A percentile compares a stretch with the other conserved stretches of the same genome.
These are phyloP conservation scores for Cynara cardunculus DNA, from an alignment of 129 eudicot genomes.

Conservation along the genomic window DNA sequence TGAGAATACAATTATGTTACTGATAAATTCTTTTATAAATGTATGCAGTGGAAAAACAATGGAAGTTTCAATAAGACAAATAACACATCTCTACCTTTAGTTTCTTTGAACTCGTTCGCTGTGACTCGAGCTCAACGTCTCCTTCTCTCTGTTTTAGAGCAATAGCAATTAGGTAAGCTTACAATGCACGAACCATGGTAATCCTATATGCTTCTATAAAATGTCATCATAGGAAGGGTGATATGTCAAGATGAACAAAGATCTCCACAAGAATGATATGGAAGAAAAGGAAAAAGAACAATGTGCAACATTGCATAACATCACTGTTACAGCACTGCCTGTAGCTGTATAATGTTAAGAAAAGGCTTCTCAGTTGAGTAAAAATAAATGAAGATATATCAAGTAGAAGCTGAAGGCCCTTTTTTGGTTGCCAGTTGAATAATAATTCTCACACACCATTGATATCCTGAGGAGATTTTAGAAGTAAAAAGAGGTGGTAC, in stretches of 20 bases:
- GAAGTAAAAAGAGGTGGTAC: too few species aligned
- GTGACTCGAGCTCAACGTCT: conserved; percentile 6
- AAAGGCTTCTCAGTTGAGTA: background rate
- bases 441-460: too few species aligned
- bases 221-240: background rate
- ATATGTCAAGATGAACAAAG: background rate
- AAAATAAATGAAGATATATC: too few species aligned
- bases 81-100: conserved; percentile 23
- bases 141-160: conserved; percentile 29
- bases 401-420: too few species aligned
- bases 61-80: background rate
- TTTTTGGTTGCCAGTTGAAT: too few species aligned
- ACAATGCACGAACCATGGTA: background rate
- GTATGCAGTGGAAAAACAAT: background rate
- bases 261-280: background rate
- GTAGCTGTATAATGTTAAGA: background rate
- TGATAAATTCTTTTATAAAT: background rate
- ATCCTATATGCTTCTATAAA: background rate
- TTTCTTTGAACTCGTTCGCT: conserved; percentile 23
- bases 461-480: too few species aligned
- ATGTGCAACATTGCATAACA: conserved; percentile 5
- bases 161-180: background rate
- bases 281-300: background rate
- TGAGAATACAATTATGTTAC: background rate
- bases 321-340: background rate